A percentile compares a stretch with the other conserved stretches of the same genome.
Conservation (phyloP, 2,329 filamentous ascomycete species). For the Aspergillus sp. region DNA sequence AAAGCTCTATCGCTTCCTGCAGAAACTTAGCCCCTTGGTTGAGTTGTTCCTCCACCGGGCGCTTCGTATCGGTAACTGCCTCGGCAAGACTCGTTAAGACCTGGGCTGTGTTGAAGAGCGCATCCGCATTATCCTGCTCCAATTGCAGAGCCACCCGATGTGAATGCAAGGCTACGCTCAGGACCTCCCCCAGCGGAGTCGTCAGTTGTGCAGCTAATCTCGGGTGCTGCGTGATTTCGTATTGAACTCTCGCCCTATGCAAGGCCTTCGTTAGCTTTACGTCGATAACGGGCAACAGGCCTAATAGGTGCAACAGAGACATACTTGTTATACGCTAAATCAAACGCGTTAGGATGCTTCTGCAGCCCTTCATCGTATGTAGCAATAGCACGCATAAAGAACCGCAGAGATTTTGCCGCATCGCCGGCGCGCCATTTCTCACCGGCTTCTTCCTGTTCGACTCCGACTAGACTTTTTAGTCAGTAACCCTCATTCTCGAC, state of each 20-base stretch:
- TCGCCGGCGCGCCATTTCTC: conserved; percentile 75
- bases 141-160: conserved; percentile 63
- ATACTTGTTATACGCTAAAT: conserved; percentile 74
- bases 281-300: background rate
- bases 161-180: conserved; percentile 62
- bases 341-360: conserved; percentile 63
- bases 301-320: conserved; percentile 25
- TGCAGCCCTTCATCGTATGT: conserved; percentile 64
- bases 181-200: conserved; percentile 52
- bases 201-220: conserved; percentile 61
- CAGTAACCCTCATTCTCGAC: background rate
- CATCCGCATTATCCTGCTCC: conserved; percentile 64
- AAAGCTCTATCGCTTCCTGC: conserved; percentile 62
- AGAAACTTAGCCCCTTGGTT: conserved; percentile 53
- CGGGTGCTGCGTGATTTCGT: conserved; percentile 68
- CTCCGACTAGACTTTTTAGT: conserved; percentile 51
- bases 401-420: conserved; percentile 61
- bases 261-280: background rate
- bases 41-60: conserved; percentile 42
- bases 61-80: conserved; percentile 54
- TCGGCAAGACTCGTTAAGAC: conserved; percentile 68
- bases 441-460: conserved; percentile 68
- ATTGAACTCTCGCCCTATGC: conserved; percentile 65
- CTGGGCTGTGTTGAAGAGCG: conserved; percentile 71
- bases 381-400: conserved; percentile 63